Percentiles rank a stretch among this genome's conserved stretches.
phyloP scores from a whole-genome alignment of 768 basidiomycete genomes.

The Trametes villosa region DNA sequence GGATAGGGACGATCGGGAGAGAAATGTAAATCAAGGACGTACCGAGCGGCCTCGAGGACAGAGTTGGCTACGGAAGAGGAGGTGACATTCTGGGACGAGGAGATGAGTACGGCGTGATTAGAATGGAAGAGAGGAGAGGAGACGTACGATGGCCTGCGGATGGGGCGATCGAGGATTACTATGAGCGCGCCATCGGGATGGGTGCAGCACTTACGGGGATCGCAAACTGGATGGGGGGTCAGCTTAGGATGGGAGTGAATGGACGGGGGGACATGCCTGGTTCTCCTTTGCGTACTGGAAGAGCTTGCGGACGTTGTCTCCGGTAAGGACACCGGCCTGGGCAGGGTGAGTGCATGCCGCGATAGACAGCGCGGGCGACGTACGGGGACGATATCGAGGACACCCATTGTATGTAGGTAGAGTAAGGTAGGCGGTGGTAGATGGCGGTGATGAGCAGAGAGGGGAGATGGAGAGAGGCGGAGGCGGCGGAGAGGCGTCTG shows the following conservation, averaged over 20 bases:
- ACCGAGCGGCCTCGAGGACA: slow-evolving; percentile 95
- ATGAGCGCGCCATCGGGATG: neutral
- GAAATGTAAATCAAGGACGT: slow-evolving; percentile 15
- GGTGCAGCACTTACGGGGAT: slow-evolving; percentile 67
- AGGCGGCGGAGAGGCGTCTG: neutral
- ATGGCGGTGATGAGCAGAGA: neutral
- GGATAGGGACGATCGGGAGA: neutral
- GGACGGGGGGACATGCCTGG: slow-evolving; percentile 55
- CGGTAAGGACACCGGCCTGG: slow-evolving; percentile 93
- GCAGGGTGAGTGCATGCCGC: neutral
- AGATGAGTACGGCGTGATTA: neutral
- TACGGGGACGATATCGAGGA: slow-evolving; percentile 86
- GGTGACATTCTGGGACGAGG: slow-evolving; percentile 78
- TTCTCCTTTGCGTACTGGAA: slow-evolving; percentile 93
- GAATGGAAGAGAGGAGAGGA: neutral
- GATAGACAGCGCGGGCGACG: slow-evolving; percentile 34
- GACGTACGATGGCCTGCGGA: slow-evolving; percentile 76
- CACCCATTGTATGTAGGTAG: slow-evolving; percentile 57
- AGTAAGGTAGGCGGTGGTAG: slow-evolving; percentile 10
- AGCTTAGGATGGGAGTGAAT: slow-evolving; percentile 16
- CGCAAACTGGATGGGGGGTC: slow-evolving; percentile 58
- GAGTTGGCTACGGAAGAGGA: slow-evolving; percentile 96
- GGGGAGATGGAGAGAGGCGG: neutral
- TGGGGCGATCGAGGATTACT: slow-evolving; percentile 5
- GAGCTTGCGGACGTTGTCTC: slow-evolving; percentile 92